Evolutionary conservation across 345 rosid genomes (phyloP).

Genomic region (Sonneratia alba): DNA sequence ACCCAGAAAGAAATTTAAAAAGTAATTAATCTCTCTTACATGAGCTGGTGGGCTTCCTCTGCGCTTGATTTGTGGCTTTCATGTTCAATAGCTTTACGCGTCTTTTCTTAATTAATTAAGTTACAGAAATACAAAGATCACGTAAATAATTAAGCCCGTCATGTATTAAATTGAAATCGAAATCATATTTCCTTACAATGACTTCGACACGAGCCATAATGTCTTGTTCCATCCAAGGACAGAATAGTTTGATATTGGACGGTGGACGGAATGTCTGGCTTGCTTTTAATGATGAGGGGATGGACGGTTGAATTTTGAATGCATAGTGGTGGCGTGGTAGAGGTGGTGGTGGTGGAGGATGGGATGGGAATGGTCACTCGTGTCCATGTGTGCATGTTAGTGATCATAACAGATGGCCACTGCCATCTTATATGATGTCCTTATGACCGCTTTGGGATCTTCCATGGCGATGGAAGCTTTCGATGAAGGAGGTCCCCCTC

Average conservation of each 20-base stretch:
- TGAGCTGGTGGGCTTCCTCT: not conserved
- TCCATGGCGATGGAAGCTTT: not conserved
- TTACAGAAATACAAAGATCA: not conserved
- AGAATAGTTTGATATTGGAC: not conserved
- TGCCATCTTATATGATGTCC: not conserved
- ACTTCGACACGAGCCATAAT: too few relatives aligned
- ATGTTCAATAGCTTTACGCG: not conserved
- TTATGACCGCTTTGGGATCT: slow-evolving; percentile 9
- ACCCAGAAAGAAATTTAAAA: not conserved
- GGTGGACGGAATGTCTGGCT: not conserved
- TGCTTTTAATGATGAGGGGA: not conserved
- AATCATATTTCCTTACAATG: too few relatives aligned
- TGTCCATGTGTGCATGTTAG: slow-evolving; percentile 27
- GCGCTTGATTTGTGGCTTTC: not conserved
- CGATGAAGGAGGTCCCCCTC: not conserved
- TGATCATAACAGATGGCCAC: slow-evolving; percentile 12
- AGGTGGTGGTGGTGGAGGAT: too few relatives aligned
- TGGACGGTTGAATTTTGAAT: not conserved
- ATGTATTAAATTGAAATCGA: not conserved
- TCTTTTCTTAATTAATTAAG: not conserved
- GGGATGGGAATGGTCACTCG: not conserved
- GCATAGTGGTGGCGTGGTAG: slow-evolving; percentile 5
- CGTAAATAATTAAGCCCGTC: not conserved
- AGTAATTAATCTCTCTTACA: not conserved
- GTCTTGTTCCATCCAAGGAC: slow-evolving; percentile 2